Percentiles rank a stretch among this genome's conserved stretches.
phyloP scores from a whole-genome alignment of 257 asterid species.

The Paraleonurus japonicus region DNA sequence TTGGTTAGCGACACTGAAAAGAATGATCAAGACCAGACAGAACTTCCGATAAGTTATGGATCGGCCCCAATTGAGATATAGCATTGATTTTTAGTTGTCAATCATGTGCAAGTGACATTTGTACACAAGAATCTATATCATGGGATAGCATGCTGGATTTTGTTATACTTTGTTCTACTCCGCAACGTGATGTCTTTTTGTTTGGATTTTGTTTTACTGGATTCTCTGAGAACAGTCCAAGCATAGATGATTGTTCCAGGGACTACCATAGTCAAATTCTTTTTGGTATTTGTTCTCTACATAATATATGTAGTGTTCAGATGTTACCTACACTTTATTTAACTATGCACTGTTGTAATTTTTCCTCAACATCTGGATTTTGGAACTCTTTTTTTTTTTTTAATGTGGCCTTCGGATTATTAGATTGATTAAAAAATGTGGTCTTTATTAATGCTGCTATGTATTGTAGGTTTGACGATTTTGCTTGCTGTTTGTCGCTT shows the following conservation, averaged over 20 bases:
- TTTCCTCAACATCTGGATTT: constrained; percentile 17
- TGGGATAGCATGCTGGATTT: constrained; percentile 37
- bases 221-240: constrained; percentile 36
- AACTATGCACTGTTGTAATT: constrained; percentile 40
- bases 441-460: neutral
- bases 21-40: constrained; percentile 90
- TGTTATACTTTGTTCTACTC: neutral
- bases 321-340: constrained; percentile 27
- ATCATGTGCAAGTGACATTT: constrained; percentile 31
- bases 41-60: constrained; percentile 52
- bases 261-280: constrained; percentile 26
- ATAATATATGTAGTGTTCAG: constrained; percentile 42
- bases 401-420: neutral
- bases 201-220: constrained; percentile 25
- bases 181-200: constrained; percentile 18
- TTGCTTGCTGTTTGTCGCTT: neutral
- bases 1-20: constrained; percentile 86
- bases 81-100: constrained; percentile 34
- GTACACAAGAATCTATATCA: constrained; percentile 46
- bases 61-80: constrained; percentile 29
- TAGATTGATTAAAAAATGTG: neutral
- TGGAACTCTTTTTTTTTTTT: constrained; percentile 12
- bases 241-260: constrained; percentile 33
- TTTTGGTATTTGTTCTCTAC: constrained; percentile 32
- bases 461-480: neutral